Base-by-base conservation (phyloP, 1,284 basidiomycete species). In the Psilocybe mexicana region DNA sequence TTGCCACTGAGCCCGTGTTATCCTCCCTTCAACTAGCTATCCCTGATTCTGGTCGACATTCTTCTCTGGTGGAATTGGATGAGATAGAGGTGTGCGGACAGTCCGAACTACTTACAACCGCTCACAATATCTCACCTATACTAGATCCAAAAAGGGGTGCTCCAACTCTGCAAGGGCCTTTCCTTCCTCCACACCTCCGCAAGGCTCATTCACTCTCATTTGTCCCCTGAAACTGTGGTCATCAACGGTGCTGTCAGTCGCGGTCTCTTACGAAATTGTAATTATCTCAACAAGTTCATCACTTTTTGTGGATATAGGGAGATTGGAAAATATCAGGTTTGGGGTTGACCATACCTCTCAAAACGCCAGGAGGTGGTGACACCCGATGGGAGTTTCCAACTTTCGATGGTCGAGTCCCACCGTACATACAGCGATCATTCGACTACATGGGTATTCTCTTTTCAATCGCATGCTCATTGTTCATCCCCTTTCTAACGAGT, bases 261-360 rank as follows among this genome's bases (percentile, higher is more conserved):
- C 62, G 68, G 90, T 81, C 10, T 30, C 44, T 12, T 38, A n/a
- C 24, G 35, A 18, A 45, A 45, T n/a, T 11, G 38, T 23, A 4
- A 36, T n/a, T 11, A 23, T 43, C 53, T 33, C 49, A 2, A 50
- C 6, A 33, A 33, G 23, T 35, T 48, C 28, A 60, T 51, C 52
- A 60, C 48, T 42, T 24, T 50, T 33, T 36, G 47, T 25, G n/a
- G 57, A 43, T 59, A 52, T 63, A 97, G 92, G 96, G 97, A 38
- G 96, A 99, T 73, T 99, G 96, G 96, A 99, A 98, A 76, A 82
- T 99, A 49, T 89, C 91, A 12, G 96, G 95, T 0, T 83, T 98
- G 44, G 93, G 92, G 4, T 79, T 96, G 52, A 94, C 93, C 0
- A 94, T 96, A 14, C 83, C 92, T 1, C 77, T 98, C 2, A 76